Evolutionary conservation across 805 yeast species (phyloP).

Genomic region (Saturnispora saitoi): DNA sequence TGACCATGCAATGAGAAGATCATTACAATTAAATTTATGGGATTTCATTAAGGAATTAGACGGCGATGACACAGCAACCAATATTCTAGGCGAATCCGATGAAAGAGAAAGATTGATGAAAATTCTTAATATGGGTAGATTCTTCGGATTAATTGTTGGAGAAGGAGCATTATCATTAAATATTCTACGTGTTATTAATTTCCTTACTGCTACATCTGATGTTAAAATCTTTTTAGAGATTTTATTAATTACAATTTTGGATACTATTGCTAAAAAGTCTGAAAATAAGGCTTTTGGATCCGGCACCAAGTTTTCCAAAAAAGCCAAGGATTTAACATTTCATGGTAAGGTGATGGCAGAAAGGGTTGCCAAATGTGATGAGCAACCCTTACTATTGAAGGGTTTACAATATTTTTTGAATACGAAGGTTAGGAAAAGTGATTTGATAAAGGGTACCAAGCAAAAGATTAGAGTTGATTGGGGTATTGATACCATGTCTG

Average conservation of each 20-base stretch:
- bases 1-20: conserved; percentile 64
- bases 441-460: conserved; percentile 42
- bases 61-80: conserved; percentile 29
- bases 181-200: conserved; percentile 62
- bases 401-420: conserved; percentile 60
- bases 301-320: conserved; percentile 28
- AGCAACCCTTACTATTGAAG: conserved; percentile 47
- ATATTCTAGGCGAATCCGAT: conserved; percentile 33
- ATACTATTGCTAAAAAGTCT: conserved; percentile 54
- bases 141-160: conserved; percentile 68
- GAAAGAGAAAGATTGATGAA: conserved; percentile 52
- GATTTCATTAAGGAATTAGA: conserved; percentile 71
- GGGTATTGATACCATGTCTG: conserved; percentile 53
- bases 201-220: conserved; percentile 55
- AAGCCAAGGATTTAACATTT: conserved; percentile 27
- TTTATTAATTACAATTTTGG: conserved; percentile 57
- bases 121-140: conserved; percentile 65
- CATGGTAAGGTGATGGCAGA: conserved; percentile 27
- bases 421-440: conserved; percentile 37
- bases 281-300: conserved; percentile 40
- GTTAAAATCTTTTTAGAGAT: conserved; percentile 65
- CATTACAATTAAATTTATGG: conserved; percentile 88
- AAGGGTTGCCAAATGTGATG: conserved; percentile 43
- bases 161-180: conserved; percentile 70
- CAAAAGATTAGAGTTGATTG: conserved; percentile 53